phyloP scores from a whole-genome alignment of 2,329 filamentous ascomycete species.

The Colletotrichum horii region DNA sequence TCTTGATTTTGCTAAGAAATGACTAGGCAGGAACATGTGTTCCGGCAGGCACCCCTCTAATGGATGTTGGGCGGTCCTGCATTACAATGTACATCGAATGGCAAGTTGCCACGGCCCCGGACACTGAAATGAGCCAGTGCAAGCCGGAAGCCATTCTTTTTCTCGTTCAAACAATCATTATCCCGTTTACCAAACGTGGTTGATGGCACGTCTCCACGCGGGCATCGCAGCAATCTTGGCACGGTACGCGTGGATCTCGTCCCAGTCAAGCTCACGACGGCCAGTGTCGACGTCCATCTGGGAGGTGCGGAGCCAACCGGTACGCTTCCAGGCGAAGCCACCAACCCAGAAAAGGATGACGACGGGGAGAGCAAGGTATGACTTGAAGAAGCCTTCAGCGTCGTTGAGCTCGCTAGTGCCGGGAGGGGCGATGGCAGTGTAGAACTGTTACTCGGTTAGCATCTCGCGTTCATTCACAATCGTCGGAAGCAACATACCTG shows the following conservation, averaged over 20 bases:
- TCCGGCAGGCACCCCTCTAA: background rate
- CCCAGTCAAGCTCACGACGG: conserved; percentile 69
- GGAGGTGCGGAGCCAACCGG: conserved; percentile 62
- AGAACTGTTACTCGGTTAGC: conserved; percentile 43
- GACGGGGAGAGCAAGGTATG: conserved; percentile 59
- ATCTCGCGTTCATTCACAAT: too few relatives aligned
- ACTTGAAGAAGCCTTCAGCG: conserved; percentile 58
- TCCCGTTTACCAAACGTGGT: background rate
- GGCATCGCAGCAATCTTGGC: conserved; percentile 56
- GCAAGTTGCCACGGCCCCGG: background rate
- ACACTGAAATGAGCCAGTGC: background rate
- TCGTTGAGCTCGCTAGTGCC: conserved; percentile 33
- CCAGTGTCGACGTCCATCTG: conserved; percentile 73
- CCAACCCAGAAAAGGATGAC: conserved; percentile 58
- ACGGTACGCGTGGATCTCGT: conserved; percentile 63
- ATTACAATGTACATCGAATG: conserved; percentile 1
- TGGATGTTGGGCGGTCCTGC: background rate
- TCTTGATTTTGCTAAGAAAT: conserved; percentile 15
- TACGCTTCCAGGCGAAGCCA: conserved; percentile 70
- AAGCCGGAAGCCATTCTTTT: background rate
- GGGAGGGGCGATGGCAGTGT: conserved; percentile 50
- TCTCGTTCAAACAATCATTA: background rate
- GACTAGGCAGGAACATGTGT: background rate
- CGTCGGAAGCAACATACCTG: conserved; percentile 12
- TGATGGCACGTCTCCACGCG: conserved; percentile 45